Conservation (phyloP, 1,139 yeast species). For the Suhomyces chickasaworum region DNA sequence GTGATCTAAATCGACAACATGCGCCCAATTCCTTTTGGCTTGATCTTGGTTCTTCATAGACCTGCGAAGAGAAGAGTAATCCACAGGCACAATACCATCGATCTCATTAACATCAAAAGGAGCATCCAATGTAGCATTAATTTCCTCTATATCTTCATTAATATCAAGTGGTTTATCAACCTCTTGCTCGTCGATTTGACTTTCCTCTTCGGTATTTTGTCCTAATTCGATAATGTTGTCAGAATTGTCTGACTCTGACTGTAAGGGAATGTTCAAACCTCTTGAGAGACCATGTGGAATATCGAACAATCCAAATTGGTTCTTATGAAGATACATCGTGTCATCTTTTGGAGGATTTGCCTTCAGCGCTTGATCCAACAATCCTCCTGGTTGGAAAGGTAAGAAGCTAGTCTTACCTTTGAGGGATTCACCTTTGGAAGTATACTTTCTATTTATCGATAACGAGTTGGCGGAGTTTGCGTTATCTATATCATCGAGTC, state of each 20-base stretch:
- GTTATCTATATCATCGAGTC: constrained; percentile 53
- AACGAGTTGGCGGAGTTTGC: constrained; percentile 69
- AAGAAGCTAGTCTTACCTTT: constrained; percentile 73
- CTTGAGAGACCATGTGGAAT: constrained; percentile 80
- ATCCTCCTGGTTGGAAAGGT: constrained; percentile 95
- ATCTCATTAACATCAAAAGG: constrained; percentile 51
- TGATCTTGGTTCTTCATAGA: constrained; percentile 32
- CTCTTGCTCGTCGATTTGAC: constrained; percentile 5
- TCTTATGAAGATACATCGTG: constrained; percentile 59
- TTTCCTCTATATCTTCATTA: constrained; percentile 4
- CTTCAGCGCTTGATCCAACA: constrained; percentile 39
- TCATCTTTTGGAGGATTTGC: constrained; percentile 32
- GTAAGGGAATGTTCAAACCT: constrained; percentile 50
- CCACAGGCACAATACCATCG: constrained; percentile 77
- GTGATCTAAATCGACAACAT: constrained; percentile 85
- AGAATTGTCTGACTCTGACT: constrained; percentile 8
- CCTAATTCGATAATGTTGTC: constrained; percentile 13
- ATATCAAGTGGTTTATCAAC: constrained; percentile 3
- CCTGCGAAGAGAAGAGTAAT: constrained; percentile 35
- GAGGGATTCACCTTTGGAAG: constrained; percentile 61
- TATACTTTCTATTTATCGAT: constrained; percentile 68
- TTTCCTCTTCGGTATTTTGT: constrained; percentile 12
- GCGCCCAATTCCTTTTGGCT: constrained; percentile 82
- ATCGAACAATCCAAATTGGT: constrained; percentile 74
- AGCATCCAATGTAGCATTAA: constrained; percentile 5